Percentiles rank a stretch among this genome's conserved stretches.
phyloP scores from a whole-genome alignment of 208 protist species.

The Acanthamoeba lugdunensis region DNA sequence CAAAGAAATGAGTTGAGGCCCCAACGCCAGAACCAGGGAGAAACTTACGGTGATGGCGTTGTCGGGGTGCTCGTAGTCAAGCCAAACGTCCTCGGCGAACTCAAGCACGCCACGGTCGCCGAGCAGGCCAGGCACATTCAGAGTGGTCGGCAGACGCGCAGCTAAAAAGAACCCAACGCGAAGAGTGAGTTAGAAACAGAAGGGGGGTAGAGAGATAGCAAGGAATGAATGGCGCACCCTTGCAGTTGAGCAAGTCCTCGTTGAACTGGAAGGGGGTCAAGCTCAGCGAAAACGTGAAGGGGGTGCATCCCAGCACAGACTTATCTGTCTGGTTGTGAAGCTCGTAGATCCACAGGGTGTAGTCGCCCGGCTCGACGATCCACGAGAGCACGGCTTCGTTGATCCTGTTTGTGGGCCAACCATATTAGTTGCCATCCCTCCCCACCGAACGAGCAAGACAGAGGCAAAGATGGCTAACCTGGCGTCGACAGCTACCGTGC shows the following conservation, averaged over 20 bases:
- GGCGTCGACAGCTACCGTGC: conserved; percentile 21
- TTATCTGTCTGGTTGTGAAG: conserved; percentile 53
- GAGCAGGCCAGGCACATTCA: conserved; percentile 69
- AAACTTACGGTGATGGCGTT: not conserved
- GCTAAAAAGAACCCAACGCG: not conserved
- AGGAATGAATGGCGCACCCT: not conserved
- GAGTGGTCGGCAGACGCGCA: not conserved
- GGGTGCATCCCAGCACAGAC: conserved; percentile 37
- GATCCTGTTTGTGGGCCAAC: not conserved
- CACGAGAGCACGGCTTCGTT: conserved; percentile 59
- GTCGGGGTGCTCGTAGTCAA: conserved; percentile 32
- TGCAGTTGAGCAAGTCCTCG: conserved; percentile 65
- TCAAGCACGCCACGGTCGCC: conserved; percentile 31
- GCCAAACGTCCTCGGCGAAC: conserved; percentile 33
- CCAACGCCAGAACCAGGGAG: not conserved
- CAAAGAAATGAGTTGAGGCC: not conserved
- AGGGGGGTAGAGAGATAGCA: too few relatives aligned
- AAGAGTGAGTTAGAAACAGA: not conserved
- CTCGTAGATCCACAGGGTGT: conserved; percentile 50
- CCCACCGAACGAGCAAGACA: not conserved
- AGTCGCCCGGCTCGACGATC: conserved; percentile 40
- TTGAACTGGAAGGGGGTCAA: not conserved
- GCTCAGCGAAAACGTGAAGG: conserved; percentile 61
- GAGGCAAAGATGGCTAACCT: not conserved
- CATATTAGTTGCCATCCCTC: not conserved